phyloP scores from a whole-genome alignment of 2,329 filamentous ascomycete species.

The Cercospora zeae-maydis region DNA sequence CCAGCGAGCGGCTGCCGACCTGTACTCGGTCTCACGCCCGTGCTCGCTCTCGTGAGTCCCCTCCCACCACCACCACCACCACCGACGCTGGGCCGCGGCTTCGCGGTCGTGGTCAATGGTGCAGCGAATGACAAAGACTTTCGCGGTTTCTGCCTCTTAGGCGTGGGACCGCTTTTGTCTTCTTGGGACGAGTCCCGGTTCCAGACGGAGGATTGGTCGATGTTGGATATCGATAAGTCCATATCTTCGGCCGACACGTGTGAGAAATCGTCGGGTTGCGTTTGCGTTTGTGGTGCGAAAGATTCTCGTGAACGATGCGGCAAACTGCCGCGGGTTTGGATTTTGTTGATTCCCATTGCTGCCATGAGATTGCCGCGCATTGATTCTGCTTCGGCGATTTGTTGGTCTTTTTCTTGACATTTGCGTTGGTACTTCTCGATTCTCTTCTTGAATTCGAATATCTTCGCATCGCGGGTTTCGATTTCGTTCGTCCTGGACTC shows the following conservation, averaged over 20 bases:
- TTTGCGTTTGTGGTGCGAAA: conserved; percentile 9
- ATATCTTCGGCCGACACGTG: conserved; percentile 17
- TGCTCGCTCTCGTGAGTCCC: conserved; percentile 8
- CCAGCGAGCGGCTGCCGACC: conserved; percentile 24
- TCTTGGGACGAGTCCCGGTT: conserved; percentile 31
- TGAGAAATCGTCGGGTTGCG: conserved; percentile 17
- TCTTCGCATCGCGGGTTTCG: conserved; percentile 17
- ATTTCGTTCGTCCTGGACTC: conserved; percentile 5
- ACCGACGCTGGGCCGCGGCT: conserved; percentile 27
- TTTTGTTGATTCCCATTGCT: conserved; percentile 35
- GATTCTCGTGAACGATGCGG: conserved; percentile 25
- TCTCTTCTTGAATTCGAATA: conserved; percentile 26
- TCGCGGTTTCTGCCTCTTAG: conserved; percentile 38
- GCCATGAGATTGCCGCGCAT: conserved; percentile 39
- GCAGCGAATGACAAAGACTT: conserved; percentile 16
- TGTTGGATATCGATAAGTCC: conserved; percentile 18
- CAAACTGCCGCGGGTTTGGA: conserved; percentile 9
- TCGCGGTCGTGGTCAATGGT: conserved; percentile 25
- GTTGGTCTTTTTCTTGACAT: conserved; percentile 36
- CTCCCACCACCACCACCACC: conserved; percentile 4
- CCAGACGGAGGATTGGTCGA: conserved; percentile 26
- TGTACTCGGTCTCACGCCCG: conserved; percentile 23
- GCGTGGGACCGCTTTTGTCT: conserved; percentile 36
- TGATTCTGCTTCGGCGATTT: conserved; percentile 39
- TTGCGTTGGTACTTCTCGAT: conserved; percentile 34